A percentile compares a stretch with the other conserved stretches of the same genome.
These are phyloP conservation scores for Penicillium robsamsonii DNA, from an alignment of 495 filamentous ascomycete species.

Conservation along the genomic window DNA sequence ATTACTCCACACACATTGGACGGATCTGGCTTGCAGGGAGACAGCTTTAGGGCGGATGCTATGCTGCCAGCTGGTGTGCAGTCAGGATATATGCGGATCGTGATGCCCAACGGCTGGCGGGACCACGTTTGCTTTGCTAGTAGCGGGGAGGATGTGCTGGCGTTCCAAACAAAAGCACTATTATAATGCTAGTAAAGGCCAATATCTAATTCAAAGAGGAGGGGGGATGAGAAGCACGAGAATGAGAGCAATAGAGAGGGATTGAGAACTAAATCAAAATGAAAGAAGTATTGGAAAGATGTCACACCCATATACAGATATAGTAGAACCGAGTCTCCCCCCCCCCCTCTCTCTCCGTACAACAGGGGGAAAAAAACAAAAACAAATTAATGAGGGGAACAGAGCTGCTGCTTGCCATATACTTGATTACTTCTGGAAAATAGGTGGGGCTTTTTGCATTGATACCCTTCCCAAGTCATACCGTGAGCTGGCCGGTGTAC, in stretches of 20 bases:
- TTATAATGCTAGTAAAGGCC: not conserved
- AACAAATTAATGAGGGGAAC: conserved; percentile 15
- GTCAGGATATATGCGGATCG: conserved; percentile 26
- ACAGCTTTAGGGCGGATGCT: conserved; percentile 9
- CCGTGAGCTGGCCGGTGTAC: conserved; percentile 18
- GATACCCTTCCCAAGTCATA: conserved; percentile 17
- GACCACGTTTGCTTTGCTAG: conserved; percentile 6
- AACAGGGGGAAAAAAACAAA: conserved; percentile 12
- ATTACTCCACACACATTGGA: conserved; percentile 36
- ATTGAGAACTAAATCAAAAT: conserved; percentile 13
- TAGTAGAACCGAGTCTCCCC: conserved; percentile 16
- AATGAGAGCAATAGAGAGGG: conserved; percentile 1
- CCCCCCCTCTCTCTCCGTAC: conserved; percentile 10
- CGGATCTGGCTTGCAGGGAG: conserved; percentile 16
- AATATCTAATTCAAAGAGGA: not conserved
- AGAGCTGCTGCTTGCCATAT: conserved; percentile 10
- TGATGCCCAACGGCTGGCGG: conserved; percentile 33
- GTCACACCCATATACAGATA: conserved; percentile 22
- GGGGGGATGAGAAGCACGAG: not conserved
- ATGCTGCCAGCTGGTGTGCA: conserved; percentile 5
- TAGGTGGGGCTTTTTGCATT: conserved; percentile 27
- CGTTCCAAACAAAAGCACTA: not conserved
- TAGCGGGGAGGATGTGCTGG: not conserved
- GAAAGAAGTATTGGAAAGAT: conserved; percentile 14
- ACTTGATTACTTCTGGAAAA: conserved; percentile 21